These are phyloP conservation scores for Pyrenophora tritici-repentis DNA, from an alignment of 2,329 filamentous ascomycete species.

Conservation along the genomic window DNA sequence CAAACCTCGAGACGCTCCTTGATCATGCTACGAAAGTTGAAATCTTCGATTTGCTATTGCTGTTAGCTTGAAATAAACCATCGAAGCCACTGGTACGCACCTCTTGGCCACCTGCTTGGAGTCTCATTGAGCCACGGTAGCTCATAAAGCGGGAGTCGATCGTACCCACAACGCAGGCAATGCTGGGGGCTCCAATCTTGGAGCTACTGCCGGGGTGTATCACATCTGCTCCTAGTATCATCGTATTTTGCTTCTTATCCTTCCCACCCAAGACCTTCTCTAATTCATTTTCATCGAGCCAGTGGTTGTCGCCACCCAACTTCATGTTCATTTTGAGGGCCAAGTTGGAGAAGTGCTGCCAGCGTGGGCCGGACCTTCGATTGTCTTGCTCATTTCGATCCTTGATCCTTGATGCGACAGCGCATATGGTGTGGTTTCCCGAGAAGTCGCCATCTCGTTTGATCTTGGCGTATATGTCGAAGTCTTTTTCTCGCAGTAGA, in stretches of 20 bases:
- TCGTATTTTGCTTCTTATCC: neutral
- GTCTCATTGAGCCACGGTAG: too few relatives aligned
- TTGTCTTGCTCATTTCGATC: too few relatives aligned
- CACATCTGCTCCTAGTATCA: neutral
- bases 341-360: neutral
- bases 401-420: too few relatives aligned
- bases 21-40: too few relatives aligned
- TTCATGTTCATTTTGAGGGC: constrained; percentile 1
- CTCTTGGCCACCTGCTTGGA: too few relatives aligned
- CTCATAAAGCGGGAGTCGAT: too few relatives aligned
- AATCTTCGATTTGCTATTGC: too few relatives aligned
- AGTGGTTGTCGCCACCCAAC: neutral
- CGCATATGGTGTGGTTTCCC: too few relatives aligned
- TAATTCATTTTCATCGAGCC: neutral
- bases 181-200: neutral
- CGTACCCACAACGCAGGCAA: neutral
- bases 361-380: too few relatives aligned
- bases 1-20: neutral
- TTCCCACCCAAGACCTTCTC: neutral
- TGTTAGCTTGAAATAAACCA: too few relatives aligned
- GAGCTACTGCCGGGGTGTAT: neutral
- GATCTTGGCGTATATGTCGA: neutral
- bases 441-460: neutral
- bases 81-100: too few relatives aligned
- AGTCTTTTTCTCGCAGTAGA: constrained; percentile 11